Percentiles rank a stretch among this genome's conserved stretches.
These are phyloP conservation scores for Cystobasidium slooffiae DNA, from an alignment of 1,284 basidiomycete species.

Conservation along the genomic window DNA sequence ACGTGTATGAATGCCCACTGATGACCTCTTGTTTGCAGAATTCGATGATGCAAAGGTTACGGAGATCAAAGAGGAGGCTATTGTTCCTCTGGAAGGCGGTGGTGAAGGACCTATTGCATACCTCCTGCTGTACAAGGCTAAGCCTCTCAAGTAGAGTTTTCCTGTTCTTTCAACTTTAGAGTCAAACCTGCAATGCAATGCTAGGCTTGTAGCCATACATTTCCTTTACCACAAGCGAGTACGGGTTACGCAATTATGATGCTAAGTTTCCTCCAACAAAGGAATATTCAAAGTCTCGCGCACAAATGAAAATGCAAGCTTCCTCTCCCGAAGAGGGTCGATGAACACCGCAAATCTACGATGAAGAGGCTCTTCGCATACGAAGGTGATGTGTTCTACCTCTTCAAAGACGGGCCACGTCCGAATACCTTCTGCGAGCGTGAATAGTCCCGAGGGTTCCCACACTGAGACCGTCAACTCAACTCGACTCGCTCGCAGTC, in stretches of 20 bases:
- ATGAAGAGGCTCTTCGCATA: not conserved
- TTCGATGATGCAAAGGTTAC: conserved; percentile 89
- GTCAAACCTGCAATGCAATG: not conserved
- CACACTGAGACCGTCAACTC: not conserved
- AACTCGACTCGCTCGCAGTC: not conserved
- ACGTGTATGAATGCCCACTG: conserved; percentile 29
- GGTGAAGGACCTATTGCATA: conserved; percentile 80
- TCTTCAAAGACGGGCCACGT: not conserved
- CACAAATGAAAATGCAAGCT: not conserved
- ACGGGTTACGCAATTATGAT: too few relatives aligned
- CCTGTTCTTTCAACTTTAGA: not conserved
- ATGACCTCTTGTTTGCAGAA: conserved; percentile 26
- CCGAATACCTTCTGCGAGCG: not conserved
- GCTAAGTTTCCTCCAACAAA: too few relatives aligned
- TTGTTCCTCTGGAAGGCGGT: conserved; percentile 81
- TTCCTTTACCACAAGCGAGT: not conserved
- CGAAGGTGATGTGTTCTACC: not conserved
- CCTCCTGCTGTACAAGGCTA: conserved; percentile 74
- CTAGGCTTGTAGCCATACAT: not conserved
- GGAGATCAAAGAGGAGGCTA: conserved; percentile 77
- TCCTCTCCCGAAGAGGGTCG: not conserved
- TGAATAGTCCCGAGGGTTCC: not conserved
- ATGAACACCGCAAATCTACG: not conserved
- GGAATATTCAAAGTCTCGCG: not conserved
- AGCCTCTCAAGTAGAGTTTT: conserved; percentile 46